A percentile compares a stretch with the other conserved stretches of the same genome.
These are phyloP conservation scores for Ogataea pini DNA, from an alignment of 805 yeast genomes.

Conservation along the genomic window DNA sequence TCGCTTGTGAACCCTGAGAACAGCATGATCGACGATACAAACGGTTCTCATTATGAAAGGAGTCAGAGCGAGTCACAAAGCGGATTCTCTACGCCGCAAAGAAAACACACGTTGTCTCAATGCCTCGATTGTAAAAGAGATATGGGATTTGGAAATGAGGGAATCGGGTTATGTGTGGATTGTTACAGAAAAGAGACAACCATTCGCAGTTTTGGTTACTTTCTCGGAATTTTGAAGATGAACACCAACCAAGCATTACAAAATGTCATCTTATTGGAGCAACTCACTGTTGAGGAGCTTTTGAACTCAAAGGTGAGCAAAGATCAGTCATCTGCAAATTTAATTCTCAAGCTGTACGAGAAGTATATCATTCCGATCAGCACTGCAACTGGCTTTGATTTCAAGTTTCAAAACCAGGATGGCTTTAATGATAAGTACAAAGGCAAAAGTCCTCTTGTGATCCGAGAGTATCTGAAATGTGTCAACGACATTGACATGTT, in stretches of 20 bases:
- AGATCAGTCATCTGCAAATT: conserved; percentile 25
- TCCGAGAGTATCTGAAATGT: conserved; percentile 23
- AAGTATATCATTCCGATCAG: conserved; percentile 33
- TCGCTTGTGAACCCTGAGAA: conserved; percentile 2
- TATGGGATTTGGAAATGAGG: conserved; percentile 10
- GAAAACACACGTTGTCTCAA: conserved; percentile 1
- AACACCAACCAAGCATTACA: conserved; percentile 28
- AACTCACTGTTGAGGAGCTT: conserved; percentile 22
- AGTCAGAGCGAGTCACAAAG: conserved; percentile 5
- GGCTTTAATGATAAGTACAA: conserved; percentile 18
- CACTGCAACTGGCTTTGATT: conserved; percentile 33
- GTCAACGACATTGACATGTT: conserved; percentile 22
- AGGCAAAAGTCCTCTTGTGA: conserved; percentile 16
- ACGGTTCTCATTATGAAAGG: neutral
- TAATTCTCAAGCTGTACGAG: conserved; percentile 30
- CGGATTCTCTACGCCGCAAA: neutral
- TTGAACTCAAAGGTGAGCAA: conserved; percentile 24
- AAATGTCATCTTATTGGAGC: conserved; percentile 27
- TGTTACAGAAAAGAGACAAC: conserved; percentile 29
- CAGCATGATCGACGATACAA: conserved; percentile 2
- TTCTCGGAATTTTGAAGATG: conserved; percentile 27
- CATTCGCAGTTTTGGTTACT: conserved; percentile 27
- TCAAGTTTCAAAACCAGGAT: conserved; percentile 22
- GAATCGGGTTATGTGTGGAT: conserved; percentile 24
- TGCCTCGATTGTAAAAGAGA: conserved; percentile 18